Evolutionary conservation across 305 asterid species (phyloP).

Genomic region (Solanum hybrid): DNA sequence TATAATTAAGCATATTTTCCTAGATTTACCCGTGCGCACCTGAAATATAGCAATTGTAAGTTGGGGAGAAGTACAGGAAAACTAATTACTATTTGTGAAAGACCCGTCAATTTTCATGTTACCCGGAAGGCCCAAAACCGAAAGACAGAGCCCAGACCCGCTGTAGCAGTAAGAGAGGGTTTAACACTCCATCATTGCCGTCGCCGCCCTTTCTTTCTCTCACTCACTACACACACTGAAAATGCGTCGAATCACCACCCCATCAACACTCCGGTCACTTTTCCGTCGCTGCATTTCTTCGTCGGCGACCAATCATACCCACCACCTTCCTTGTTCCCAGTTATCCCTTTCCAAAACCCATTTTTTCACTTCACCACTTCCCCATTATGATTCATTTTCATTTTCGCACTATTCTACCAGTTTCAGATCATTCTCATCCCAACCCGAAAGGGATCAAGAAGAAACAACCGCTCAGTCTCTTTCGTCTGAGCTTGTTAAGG

Average conservation of each 20-base stretch:
- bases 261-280: constrained; percentile 35
- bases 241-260: constrained; percentile 45
- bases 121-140: neutral
- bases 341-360: constrained; percentile 3
- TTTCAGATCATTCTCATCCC: constrained; percentile 37
- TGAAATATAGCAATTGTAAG: neutral
- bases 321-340: constrained; percentile 6
- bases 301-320: constrained; percentile 11
- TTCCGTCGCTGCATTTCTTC: constrained; percentile 27
- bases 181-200: neutral
- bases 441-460: constrained; percentile 13
- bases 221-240: constrained; percentile 7
- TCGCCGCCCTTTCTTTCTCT: neutral
- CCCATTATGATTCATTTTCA: constrained; percentile 1
- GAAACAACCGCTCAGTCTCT: constrained; percentile 22
- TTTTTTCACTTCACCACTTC: constrained; percentile 10
- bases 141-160: neutral
- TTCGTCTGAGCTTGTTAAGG: constrained; percentile 53
- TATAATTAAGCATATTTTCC: too few species aligned
- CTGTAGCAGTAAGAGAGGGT: neutral
- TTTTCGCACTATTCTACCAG: constrained; percentile 8
- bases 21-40: neutral
- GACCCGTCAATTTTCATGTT: neutral
- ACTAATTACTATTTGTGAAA: neutral
- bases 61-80: neutral